Base-by-base conservation (phyloP, 2,329 filamentous ascomycete species). In the Sporothrix phasma region DNA sequence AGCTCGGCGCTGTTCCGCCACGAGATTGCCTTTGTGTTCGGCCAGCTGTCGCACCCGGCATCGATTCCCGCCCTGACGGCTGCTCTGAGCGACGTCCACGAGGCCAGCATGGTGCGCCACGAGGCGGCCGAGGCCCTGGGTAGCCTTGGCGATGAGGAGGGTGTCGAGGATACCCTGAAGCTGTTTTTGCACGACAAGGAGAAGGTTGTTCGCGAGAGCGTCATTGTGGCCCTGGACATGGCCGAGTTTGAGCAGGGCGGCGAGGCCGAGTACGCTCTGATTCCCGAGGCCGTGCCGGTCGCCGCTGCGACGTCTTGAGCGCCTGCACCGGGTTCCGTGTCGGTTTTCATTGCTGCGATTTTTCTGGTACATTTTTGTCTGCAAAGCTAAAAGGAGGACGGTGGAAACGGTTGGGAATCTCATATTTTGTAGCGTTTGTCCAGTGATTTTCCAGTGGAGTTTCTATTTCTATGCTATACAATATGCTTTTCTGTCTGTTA, bases 21-120 rank as follows among this genome's bases (percentile, higher is more conserved):
- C 78, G 94, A 99, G 74, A 92, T 99, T 69, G 94, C 94, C 15
- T 99, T 99, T 74, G 94, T 99, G 15, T 99, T 99, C 70, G 94
- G 94, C 63, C 94, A 99, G 76, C 81, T 99, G 61, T 92, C 89
- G 63, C 94, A 99, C 73, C 94, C 94, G 1, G 93, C 93, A n/a
- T 96, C 92, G 1, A 97, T 99, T 69, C 92, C 94, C 3, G 90
- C 90, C 66, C 83, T 99, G 65, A 88, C 88, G 17, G 85, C 84
- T 61, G 86, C 89, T 1, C 80, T 99, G 65, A 88, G 88, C 71
- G 82, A 99, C 74, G 78, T 84, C 58, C 80, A 89, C 63, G 94
- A 99, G 78, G 88, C 85, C 26, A 92, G 92, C 72, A 99, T 99
- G 94, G 94, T 99, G 64, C 87, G 94, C 64, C 94, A 99, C 73